Evolutionary conservation across 2,329 filamentous ascomycete genomes (phyloP), one percentile per base, ranked within the genome.

Genomic region (Plectosphaerella sp.): DNA sequence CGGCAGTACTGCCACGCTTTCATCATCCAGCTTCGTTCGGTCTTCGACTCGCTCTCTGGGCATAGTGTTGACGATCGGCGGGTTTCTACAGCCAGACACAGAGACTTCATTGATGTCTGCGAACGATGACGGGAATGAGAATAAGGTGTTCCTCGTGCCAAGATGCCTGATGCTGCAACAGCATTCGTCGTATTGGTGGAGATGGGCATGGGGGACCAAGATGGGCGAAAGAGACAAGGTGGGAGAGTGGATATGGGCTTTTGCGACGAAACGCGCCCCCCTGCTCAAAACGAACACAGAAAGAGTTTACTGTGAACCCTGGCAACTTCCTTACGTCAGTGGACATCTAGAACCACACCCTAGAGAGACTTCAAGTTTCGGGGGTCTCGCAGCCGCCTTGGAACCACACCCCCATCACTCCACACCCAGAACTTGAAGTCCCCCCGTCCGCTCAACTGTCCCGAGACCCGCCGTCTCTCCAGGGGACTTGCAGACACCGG

Each of bases 271-370:
- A 43, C 41, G 54, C 36, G 15, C 28, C 41, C 47, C 52, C 54
- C 49, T 56, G 54, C 54, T 56, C 54, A 52, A 56, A 56, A 56
- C 54, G 54, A 52, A 56, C n/a, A 18, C 10, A 18, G 7, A 6
- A 8, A 18, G 7, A n/a, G 5, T 20, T 4, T 20, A 12, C n/a
- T 12, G 41, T 9, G 45, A 55, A 55, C 54, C 47, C 42, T 45
- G 48, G 41, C 41, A 52, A 39, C 42, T 55, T 37, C 49, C 54
- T 53, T 56, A 56, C 54, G 54, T 56, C 54, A 56, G 53, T 56
- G 54, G 50, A 45, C 41, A 45, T 14, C 37, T 15, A 45, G 43
- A 36, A 11, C 45, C 39, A 47, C 48, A 47, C 52, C 54, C 33
- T 15, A 5, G 11, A 33, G 47, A 41, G 22, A 22, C 22, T 22